Percentiles rank a stretch among this genome's conserved stretches.
These are phyloP conservation scores for Hibiscus tridactylites DNA, from an alignment of 345 rosid genomes.

Conservation along the genomic window DNA sequence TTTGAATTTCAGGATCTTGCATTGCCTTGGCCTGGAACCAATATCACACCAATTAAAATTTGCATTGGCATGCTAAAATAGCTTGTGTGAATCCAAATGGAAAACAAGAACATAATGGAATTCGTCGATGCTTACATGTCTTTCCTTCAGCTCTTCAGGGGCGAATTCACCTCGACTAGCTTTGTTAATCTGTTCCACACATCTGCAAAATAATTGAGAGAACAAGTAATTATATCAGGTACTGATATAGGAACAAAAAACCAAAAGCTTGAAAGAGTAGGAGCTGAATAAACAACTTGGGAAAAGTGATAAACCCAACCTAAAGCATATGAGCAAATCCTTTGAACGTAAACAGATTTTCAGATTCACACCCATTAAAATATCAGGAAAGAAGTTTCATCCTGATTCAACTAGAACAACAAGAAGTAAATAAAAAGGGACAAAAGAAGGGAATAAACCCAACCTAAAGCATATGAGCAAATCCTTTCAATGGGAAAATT, in stretches of 20 bases:
- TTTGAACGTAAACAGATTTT: too few relatives aligned
- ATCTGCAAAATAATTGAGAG: slow-evolving; percentile 34
- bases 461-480: too few relatives aligned
- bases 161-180: slow-evolving; percentile 92
- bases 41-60: background rate
- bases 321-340: too few relatives aligned
- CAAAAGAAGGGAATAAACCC: too few relatives aligned
- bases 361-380: too few relatives aligned
- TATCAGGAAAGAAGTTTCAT: too few relatives aligned
- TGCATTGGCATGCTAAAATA: background rate
- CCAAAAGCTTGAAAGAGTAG: background rate
- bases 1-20: slow-evolving; percentile 97
- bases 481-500: too few relatives aligned
- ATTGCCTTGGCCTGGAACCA: slow-evolving; percentile 83
- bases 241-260: background rate
- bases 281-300: too few relatives aligned
- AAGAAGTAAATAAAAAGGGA: too few relatives aligned
- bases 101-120: background rate
- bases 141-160: slow-evolving; percentile 90
- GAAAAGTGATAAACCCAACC: too few relatives aligned
- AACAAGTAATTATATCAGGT: background rate
- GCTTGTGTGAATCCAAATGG: background rate
- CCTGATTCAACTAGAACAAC: too few relatives aligned
- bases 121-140: slow-evolving; percentile 53
- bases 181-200: slow-evolving; percentile 78